Percentiles rank a stretch among this genome's conserved stretches.
These are phyloP conservation scores for Rubia peregrina DNA, from an alignment of 305 asterid species.

Conservation along the genomic window DNA sequence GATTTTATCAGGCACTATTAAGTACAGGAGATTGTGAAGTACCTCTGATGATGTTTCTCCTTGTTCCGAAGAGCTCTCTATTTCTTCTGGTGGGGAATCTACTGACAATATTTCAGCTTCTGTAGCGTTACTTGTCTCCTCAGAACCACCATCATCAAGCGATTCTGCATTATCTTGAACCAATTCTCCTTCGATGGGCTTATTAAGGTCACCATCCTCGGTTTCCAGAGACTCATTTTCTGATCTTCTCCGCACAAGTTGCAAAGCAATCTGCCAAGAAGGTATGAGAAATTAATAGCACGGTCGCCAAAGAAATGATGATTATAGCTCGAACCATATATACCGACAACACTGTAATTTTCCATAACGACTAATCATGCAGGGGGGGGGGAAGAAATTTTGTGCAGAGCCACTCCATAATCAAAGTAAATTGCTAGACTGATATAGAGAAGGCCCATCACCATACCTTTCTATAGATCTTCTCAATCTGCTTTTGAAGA, in stretches of 20 bases:
- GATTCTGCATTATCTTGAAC: constrained; percentile 27
- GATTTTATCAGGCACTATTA: not conserved
- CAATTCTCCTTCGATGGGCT: constrained; percentile 15
- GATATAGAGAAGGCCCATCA: not conserved
- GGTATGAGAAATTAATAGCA: not conserved
- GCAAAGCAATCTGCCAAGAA: constrained; percentile 65
- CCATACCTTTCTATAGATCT: constrained; percentile 87
- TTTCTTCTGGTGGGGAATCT: constrained; percentile 27
- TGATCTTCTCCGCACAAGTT: constrained; percentile 68
- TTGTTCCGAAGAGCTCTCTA: constrained; percentile 29
- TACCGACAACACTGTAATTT: not conserved
- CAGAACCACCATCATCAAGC: constrained; percentile 17
- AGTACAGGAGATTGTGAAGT: not conserved
- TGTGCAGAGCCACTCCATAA: not conserved
- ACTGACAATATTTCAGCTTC: constrained; percentile 49
- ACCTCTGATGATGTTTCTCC: constrained; percentile 19
- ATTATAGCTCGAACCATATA: not conserved
- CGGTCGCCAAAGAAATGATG: not conserved
- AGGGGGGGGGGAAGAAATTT: not conserved
- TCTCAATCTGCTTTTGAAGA: constrained; percentile 98
- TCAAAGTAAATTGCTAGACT: not conserved
- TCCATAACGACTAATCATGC: not conserved
- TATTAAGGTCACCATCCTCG: not conserved
- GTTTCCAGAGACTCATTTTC: constrained; percentile 28
- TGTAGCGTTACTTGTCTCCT: constrained; percentile 24